These are phyloP conservation scores for Tinospora cordifolia DNA, from an alignment of 164 flowering plant genomes.

Conservation along the genomic window DNA sequence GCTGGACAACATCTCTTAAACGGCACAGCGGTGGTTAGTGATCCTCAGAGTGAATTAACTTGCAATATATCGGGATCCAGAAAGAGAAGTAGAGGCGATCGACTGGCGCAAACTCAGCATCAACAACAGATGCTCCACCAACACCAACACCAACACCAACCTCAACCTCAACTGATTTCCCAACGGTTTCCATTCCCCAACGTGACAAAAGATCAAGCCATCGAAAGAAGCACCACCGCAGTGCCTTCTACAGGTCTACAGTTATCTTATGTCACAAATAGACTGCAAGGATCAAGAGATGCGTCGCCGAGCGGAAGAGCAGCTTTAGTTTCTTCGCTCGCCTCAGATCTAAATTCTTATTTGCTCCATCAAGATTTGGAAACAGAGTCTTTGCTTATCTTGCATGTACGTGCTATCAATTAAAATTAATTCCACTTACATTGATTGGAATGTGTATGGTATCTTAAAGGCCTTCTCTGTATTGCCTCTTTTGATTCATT, in stretches of 20 bases:
- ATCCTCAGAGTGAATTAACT: conserved; percentile 29
- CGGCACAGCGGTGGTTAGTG: conserved; percentile 23
- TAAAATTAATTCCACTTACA: no score
- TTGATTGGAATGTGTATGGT: no score
- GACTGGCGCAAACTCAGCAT: background rate
- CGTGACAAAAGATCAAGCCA: conserved; percentile 1
- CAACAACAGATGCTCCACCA: conserved; percentile 5
- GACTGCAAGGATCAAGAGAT: conserved; percentile 6
- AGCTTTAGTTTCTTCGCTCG: background rate
- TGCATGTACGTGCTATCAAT: conserved; percentile 16
- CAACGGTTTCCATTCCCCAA: conserved; percentile 9
- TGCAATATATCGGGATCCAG: conserved; percentile 28
- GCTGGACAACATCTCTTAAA: conserved; percentile 15
- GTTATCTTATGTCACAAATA: conserved; percentile 8
- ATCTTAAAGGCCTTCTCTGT: no score
- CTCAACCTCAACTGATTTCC: background rate
- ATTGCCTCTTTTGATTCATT: no score
- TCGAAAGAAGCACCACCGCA: background rate
- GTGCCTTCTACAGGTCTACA: background rate
- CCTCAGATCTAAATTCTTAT: conserved; percentile 13
- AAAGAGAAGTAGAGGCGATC: conserved; percentile 13
- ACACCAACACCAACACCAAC: conserved; percentile 15
- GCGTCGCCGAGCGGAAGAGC: conserved; percentile 27
- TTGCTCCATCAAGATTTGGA: conserved; percentile 21
- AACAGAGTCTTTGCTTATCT: conserved; percentile 23